Percentiles rank a stretch among this genome's conserved stretches.
Conservation (phyloP, 306 rosid species). For the Ormosia emarginata region DNA sequence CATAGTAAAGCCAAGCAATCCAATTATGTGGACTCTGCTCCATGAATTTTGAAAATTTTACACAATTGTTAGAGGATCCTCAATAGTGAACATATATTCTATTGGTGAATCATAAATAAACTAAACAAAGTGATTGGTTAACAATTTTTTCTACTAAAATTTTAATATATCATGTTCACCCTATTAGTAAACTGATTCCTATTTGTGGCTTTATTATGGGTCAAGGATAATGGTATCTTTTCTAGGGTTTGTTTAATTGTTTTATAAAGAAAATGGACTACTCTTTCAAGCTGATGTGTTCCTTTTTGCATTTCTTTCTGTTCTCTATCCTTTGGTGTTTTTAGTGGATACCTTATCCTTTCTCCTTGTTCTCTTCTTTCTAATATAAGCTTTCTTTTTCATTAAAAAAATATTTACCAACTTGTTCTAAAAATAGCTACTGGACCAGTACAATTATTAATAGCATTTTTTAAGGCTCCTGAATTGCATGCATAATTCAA, state of each 20-base stretch:
- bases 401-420: background rate
- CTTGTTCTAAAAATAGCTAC: background rate
- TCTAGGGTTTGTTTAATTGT: background rate
- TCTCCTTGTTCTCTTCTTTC: background rate
- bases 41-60: background rate
- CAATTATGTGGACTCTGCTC: background rate
- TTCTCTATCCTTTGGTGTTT: background rate
- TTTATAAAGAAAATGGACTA: background rate
- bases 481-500: conserved; percentile 56
- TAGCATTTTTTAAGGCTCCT: conserved; percentile 39
- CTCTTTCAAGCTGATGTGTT: background rate
- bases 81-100: background rate
- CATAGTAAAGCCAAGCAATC: background rate
- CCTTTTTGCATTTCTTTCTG: background rate
- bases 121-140: background rate
- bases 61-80: background rate
- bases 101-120: background rate
- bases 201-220: background rate
- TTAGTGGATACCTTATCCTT: background rate
- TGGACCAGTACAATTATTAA: background rate
- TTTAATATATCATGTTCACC: background rate
- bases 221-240: background rate
- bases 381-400: background rate
- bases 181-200: background rate
- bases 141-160: background rate